Percentiles rank a stretch among this genome's conserved stretches.
phyloP scores from a whole-genome alignment of 352 stramenopile species.

The Phytophthora hibernalis region DNA sequence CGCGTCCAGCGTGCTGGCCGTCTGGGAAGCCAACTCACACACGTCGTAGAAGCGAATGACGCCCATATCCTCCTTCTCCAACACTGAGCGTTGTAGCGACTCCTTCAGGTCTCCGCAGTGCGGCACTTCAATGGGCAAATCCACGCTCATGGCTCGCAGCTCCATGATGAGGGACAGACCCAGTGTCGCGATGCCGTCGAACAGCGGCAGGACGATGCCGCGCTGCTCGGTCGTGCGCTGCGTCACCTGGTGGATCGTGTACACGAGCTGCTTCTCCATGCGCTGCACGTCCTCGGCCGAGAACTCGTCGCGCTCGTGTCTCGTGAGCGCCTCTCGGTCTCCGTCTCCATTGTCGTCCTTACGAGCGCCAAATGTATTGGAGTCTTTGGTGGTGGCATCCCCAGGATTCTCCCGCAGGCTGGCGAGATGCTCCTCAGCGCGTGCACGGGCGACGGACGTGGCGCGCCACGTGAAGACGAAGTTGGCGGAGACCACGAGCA shows the following conservation, averaged over 20 bases:
- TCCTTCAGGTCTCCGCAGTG: constrained; percentile 63
- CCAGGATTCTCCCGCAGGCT: constrained; percentile 11
- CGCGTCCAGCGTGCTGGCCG: constrained; percentile 27
- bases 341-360: constrained; percentile 6
- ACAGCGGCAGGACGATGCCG: constrained; percentile 69
- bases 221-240: constrained; percentile 42
- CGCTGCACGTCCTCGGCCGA: constrained; percentile 23
- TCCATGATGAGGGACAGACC: constrained; percentile 70
- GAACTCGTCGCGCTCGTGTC: constrained; percentile 16
- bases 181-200: constrained; percentile 54
- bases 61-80: constrained; percentile 46
- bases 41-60: constrained; percentile 69
- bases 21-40: constrained; percentile 50
- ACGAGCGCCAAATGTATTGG: neutral
- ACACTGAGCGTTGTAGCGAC: constrained; percentile 35
- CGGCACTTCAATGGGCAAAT: constrained; percentile 66
- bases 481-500: constrained; percentile 38
- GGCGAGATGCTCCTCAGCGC: constrained; percentile 25
- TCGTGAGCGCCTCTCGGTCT: constrained; percentile 10
- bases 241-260: constrained; percentile 39
- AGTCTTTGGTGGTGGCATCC: neutral
- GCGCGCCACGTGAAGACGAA: constrained; percentile 42
- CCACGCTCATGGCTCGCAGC: constrained; percentile 51
- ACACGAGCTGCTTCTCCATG: constrained; percentile 46
- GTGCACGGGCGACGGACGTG: constrained; percentile 15